Evolutionary conservation across 192 early-diverging fungal species (phyloP).

Genomic region (Phlyctochytrium bullatum): DNA sequence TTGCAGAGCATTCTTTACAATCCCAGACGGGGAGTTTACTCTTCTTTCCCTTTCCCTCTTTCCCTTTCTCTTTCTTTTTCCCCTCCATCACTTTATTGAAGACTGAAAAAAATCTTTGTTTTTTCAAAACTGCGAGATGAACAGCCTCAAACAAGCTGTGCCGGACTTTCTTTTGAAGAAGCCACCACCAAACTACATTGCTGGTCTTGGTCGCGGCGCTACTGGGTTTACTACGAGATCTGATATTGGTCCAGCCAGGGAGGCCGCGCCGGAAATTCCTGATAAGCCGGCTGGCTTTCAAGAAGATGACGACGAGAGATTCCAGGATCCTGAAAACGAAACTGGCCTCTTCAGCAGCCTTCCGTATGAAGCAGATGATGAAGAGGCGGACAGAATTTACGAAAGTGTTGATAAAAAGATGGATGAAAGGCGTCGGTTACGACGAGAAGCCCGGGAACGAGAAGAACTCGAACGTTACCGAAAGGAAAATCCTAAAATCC

Average conservation of each 20-base stretch:
- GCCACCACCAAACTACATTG: constrained; percentile 94
- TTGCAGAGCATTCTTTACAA: neutral
- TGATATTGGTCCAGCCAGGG: constrained; percentile 95
- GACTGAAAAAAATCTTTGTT: neutral
- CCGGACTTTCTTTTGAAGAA: constrained; percentile 88
- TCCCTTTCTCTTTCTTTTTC: neutral
- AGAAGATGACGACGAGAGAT: constrained; percentile 63
- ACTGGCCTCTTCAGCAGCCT: constrained; percentile 80
- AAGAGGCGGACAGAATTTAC: constrained; percentile 94
- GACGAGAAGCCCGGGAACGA: constrained; percentile 73
- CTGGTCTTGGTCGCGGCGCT: constrained; percentile 94
- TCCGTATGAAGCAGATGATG: constrained; percentile 95
- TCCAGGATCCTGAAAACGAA: constrained; percentile 92
- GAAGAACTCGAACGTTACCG: constrained; percentile 65
- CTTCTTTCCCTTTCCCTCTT: neutral
- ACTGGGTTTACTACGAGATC: constrained; percentile 97
- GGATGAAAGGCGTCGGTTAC: constrained; percentile 76
- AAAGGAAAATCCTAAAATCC: constrained; percentile 75
- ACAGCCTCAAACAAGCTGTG: neutral
- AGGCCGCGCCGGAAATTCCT: constrained; percentile 38
- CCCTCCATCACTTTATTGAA: neutral
- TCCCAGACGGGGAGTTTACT: neutral
- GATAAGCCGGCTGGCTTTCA: constrained; percentile 22
- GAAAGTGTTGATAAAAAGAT: constrained; percentile 84
- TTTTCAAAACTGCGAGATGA: neutral